Conservation (phyloP, 768 basidiomycete genomes). For the Coprinopsis cinerea region DNA sequence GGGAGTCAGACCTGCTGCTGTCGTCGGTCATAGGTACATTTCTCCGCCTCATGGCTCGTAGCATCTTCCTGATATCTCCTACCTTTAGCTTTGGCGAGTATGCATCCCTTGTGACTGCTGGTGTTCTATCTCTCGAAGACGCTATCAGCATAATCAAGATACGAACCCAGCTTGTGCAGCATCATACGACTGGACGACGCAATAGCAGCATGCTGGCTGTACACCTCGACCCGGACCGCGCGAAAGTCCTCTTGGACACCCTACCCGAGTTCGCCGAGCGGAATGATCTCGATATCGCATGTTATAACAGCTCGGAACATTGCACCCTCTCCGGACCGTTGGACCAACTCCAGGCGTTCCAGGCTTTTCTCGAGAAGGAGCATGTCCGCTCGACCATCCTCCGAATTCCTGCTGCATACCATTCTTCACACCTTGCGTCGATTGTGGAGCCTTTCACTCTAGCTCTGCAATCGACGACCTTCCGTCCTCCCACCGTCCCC, state of each 20-base stretch:
- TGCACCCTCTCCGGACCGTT: slow-evolving; percentile 57
- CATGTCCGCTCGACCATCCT: slow-evolving; percentile 34
- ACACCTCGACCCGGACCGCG: slow-evolving; percentile 31
- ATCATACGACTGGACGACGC: slow-evolving; percentile 32
- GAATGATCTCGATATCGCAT: slow-evolving; percentile 46
- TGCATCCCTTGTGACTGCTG: slow-evolving; percentile 60
- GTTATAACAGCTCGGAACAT: slow-evolving; percentile 54
- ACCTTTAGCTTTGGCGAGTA: slow-evolving; percentile 65
- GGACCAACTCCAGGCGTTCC: slow-evolving; percentile 35
- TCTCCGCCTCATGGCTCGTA: background rate
- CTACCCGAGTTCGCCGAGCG: slow-evolving; percentile 28
- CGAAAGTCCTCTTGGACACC: slow-evolving; percentile 27
- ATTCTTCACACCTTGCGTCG: slow-evolving; percentile 59
- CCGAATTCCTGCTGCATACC: slow-evolving; percentile 56
- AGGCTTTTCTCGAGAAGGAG: slow-evolving; percentile 30
- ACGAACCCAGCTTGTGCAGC: slow-evolving; percentile 51
- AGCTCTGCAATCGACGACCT: slow-evolving; percentile 29
- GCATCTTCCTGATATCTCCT: slow-evolving; percentile 3
- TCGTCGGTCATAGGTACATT: slow-evolving; percentile 70
- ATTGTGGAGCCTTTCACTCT: slow-evolving; percentile 43
- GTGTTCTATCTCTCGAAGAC: slow-evolving; percentile 48
- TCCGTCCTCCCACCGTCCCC: slow-evolving; percentile 48
- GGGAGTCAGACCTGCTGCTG: slow-evolving; percentile 56
- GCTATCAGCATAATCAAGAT: slow-evolving; percentile 53
- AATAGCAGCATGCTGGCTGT: slow-evolving; percentile 61